Conservation (phyloP, 1,139 yeast species). For the Meyerozyma carpophila region DNA sequence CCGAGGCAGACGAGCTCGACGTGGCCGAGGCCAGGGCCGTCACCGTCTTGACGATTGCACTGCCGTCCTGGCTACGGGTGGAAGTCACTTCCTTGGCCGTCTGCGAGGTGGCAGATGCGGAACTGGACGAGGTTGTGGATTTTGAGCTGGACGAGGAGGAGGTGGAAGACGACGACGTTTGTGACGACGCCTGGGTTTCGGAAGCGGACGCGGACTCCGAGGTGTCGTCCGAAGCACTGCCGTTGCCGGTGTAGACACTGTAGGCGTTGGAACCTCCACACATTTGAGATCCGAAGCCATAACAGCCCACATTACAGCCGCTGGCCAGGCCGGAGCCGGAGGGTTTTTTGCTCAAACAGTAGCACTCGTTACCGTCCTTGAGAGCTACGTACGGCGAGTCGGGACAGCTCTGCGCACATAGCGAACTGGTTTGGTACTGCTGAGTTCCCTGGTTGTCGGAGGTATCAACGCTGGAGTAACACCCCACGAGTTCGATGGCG, state of each 20-base stretch:
- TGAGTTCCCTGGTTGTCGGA: slow-evolving; percentile 31
- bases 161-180: slow-evolving; percentile 11
- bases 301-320: slow-evolving; percentile 43
- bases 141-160: slow-evolving; percentile 9
- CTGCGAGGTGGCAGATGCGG: not conserved
- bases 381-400: slow-evolving; percentile 55
- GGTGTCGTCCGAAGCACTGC: slow-evolving; percentile 2
- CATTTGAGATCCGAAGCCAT: slow-evolving; percentile 43
- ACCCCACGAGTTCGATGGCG: slow-evolving; percentile 17
- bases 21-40: slow-evolving; percentile 13
- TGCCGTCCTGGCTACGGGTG: slow-evolving; percentile 7
- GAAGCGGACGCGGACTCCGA: slow-evolving; percentile 4
- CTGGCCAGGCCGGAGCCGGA: slow-evolving; percentile 18
- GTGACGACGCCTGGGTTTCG: slow-evolving; percentile 5
- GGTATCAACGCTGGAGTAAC: slow-evolving; percentile 24
- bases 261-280: slow-evolving; percentile 56
- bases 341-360: slow-evolving; percentile 60
- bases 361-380: slow-evolving; percentile 52
- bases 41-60: slow-evolving; percentile 11
- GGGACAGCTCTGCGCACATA: slow-evolving; percentile 46
- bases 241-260: slow-evolving; percentile 32
- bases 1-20: slow-evolving; percentile 9
- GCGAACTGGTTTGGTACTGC: slow-evolving; percentile 44
- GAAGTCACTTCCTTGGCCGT: slow-evolving; percentile 6
- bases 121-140: not conserved